phyloP scores from a whole-genome alignment of 2,329 filamentous ascomycete species.

The Magnaporthiopsis incrustans region DNA sequence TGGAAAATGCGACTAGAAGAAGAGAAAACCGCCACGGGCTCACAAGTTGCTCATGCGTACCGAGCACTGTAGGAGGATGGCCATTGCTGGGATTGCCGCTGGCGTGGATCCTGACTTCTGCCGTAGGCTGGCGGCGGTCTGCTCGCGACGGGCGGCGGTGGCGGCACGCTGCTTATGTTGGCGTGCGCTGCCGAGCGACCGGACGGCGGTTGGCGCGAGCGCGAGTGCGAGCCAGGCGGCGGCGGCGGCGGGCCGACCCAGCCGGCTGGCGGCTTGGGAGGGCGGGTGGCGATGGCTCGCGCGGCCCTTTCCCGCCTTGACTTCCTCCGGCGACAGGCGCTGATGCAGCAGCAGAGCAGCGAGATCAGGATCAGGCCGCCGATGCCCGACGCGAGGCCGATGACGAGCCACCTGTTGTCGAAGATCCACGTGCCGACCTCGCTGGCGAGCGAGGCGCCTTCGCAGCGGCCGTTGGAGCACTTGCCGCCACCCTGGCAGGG shows the following conservation, averaged over 20 bases:
- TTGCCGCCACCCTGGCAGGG: constrained; percentile 70
- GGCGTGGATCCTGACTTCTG: not conserved
- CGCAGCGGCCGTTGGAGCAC: constrained; percentile 72
- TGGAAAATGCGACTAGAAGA: not conserved
- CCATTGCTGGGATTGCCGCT: constrained; percentile 3
- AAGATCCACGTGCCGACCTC: constrained; percentile 71
- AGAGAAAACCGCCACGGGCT: constrained; percentile 4
- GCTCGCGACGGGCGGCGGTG: constrained; percentile 10
- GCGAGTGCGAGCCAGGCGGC: too few relatives aligned
- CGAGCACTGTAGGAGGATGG: constrained; percentile 4
- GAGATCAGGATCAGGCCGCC: constrained; percentile 65
- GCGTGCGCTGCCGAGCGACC: not conserved
- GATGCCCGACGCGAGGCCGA: constrained; percentile 65
- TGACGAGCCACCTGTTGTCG: constrained; percentile 71
- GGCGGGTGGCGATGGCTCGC: not conserved
- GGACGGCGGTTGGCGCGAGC: not conserved
- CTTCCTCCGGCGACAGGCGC: constrained; percentile 38
- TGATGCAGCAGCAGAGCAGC: constrained; percentile 58
- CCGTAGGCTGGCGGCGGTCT: not conserved
- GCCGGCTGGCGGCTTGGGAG: not conserved
- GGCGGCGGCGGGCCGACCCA: not conserved
- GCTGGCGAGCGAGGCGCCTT: constrained; percentile 59
- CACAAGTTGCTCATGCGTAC: constrained; percentile 5
- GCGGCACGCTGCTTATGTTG: constrained; percentile 2
- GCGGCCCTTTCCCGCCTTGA: constrained; percentile 3